phyloP scores from a whole-genome alignment of 2,329 filamentous ascomycete species.

The Penicillium frequentans region DNA sequence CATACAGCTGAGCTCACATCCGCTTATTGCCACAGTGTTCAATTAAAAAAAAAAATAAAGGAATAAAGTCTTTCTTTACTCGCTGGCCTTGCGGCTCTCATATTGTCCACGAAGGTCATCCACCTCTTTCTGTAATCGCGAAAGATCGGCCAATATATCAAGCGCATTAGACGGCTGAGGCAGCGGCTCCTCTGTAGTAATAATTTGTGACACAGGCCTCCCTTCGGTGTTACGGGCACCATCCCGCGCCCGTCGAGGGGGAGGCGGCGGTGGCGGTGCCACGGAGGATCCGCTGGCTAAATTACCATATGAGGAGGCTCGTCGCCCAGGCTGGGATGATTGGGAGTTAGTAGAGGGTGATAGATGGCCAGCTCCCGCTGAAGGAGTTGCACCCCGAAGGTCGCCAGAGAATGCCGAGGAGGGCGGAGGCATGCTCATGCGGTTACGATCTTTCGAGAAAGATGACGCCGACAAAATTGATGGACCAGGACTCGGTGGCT shows the following conservation, averaged over 20 bases:
- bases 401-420: slow-evolving; percentile 12
- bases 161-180: slow-evolving; percentile 44
- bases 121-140: slow-evolving; percentile 71
- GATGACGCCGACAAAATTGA: slow-evolving; percentile 15
- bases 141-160: slow-evolving; percentile 71
- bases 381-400: slow-evolving; percentile 1
- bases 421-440: slow-evolving; percentile 23
- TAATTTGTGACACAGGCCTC: slow-evolving; percentile 18
- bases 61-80: slow-evolving; percentile 11
- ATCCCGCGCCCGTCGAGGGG: slow-evolving; percentile 48
- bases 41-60: not conserved
- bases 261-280: slow-evolving; percentile 47
- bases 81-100: slow-evolving; percentile 32
- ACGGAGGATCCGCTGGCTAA: slow-evolving; percentile 26
- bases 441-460: slow-evolving; percentile 16
- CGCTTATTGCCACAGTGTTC: not conserved
- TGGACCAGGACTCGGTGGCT: slow-evolving; percentile 30
- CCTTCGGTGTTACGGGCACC: slow-evolving; percentile 40
- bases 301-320: slow-evolving; percentile 26
- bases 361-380: slow-evolving; percentile 21
- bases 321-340: slow-evolving; percentile 28
- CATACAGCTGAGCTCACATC: slow-evolving; percentile 19
- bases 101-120: slow-evolving; percentile 55
- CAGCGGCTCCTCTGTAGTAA: slow-evolving; percentile 25
- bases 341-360: slow-evolving; percentile 6